Percentiles rank a stretch among this genome's conserved stretches.
These are phyloP conservation scores for Tothia fuscella DNA, from an alignment of 2,329 filamentous ascomycete genomes.

Conservation along the genomic window DNA sequence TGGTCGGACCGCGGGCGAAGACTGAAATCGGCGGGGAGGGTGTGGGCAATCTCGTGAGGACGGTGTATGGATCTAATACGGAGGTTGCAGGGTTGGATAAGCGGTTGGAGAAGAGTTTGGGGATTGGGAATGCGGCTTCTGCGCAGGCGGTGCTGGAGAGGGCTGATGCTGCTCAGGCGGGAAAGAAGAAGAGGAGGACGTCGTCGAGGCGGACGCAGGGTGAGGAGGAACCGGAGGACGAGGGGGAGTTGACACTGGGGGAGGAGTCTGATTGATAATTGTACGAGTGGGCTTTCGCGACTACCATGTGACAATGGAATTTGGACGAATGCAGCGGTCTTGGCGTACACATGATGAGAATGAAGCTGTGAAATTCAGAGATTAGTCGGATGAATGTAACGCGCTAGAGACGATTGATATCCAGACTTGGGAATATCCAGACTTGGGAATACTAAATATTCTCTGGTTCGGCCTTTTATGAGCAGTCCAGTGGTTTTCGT, in stretches of 20 bases:
- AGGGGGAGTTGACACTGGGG: conserved; percentile 6
- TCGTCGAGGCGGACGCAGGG: background rate
- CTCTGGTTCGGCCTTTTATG: no score
- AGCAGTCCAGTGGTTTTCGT: no score
- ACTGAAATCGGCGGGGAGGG: conserved; percentile 71
- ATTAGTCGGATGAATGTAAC: no score
- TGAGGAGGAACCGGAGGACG: conserved; percentile 14
- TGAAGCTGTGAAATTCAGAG: no score
- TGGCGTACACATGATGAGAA: no score
- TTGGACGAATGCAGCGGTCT: no score
- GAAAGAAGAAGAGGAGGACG: background rate
- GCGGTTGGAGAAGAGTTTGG: conserved; percentile 22
- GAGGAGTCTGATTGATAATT: conserved; percentile 1
- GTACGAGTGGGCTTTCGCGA: no score
- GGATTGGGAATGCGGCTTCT: conserved; percentile 9
- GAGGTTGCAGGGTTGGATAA: conserved; percentile 15
- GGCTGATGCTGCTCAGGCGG: background rate
- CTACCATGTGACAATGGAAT: no score
- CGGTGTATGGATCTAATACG: conserved; percentile 36
- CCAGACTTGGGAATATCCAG: no score
- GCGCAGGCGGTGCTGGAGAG: background rate
- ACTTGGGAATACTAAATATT: no score
- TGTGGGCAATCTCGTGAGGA: conserved; percentile 55
- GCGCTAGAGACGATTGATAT: no score
- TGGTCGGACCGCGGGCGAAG: conserved; percentile 73